Evolutionary conservation across 306 rosid species (phyloP).

Genomic region (Coriaria nepalensis): DNA sequence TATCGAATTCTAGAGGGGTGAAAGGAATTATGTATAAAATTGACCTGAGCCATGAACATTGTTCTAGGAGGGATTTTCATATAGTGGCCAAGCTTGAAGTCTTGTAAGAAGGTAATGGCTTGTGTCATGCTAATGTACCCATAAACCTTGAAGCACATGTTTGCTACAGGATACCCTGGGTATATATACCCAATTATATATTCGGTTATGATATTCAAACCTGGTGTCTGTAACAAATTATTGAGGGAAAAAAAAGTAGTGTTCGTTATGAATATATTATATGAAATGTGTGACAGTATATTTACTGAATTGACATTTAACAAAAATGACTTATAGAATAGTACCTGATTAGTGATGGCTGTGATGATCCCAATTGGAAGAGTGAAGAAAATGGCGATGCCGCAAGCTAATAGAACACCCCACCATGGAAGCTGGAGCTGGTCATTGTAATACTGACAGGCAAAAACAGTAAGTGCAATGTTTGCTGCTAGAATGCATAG

Average conservation of each 20-base stretch:
- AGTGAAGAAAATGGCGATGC: slow-evolving; percentile 49
- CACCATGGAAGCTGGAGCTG: slow-evolving; percentile 79
- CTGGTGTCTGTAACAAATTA: slow-evolving; percentile 39
- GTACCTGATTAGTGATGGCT: slow-evolving; percentile 81
- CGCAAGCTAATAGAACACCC: slow-evolving; percentile 69
- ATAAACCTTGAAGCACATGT: slow-evolving; percentile 92
- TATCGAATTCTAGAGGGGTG: too few relatives aligned
- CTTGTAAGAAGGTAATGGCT: slow-evolving; percentile 75
- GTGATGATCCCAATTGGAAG: slow-evolving; percentile 65
- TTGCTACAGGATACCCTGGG: slow-evolving; percentile 95
- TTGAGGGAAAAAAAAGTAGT: neutral
- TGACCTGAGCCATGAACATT: slow-evolving; percentile 95
- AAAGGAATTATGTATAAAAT: neutral
- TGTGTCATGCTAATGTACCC: slow-evolving; percentile 90
- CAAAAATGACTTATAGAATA: too few relatives aligned
- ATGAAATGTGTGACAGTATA: too few relatives aligned
- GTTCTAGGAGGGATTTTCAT: slow-evolving; percentile 94
- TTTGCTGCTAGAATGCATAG: slow-evolving; percentile 41
- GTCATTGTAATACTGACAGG: slow-evolving; percentile 45
- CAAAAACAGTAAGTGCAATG: slow-evolving; percentile 32
- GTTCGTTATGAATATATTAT: too few relatives aligned
- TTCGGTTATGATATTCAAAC: slow-evolving; percentile 76
- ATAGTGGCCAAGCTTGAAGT: slow-evolving; percentile 93
- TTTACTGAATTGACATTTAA: too few relatives aligned
- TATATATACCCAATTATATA: slow-evolving; percentile 77